Evolutionary conservation across 2,329 filamentous ascomycete species (phyloP), one percentile per base, ranked within the genome.

Genomic region (Dactylellina parvicollis): DNA sequence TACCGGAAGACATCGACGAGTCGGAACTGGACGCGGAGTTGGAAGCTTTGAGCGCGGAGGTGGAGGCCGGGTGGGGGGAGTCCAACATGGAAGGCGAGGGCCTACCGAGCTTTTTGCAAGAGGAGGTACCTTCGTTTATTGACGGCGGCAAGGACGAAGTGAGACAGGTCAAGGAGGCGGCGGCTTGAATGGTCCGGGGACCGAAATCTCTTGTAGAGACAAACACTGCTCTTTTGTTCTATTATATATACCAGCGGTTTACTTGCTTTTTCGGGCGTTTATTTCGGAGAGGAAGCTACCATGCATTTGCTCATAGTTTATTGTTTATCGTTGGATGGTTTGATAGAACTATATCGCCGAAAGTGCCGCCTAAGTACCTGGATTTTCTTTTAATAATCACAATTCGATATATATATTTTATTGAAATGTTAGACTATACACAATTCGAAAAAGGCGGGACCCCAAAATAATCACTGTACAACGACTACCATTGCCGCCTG

Each of bases 1-100:
- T 99, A 34, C 95, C 95, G 0, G 95, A 99, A 78, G 95, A 98
- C 80, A 92, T 99, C 20, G 94, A 98, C 80, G 95, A 99, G 86
- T 88, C 90, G 1, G 95, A 99, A 83, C 82, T 99, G 74, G 95
- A 99, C 83, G 95, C 95, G 2, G 95, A 99, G 84, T 83, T 99
- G 56, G 95, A 99, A 84, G 93, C 95, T 4, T 82, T 99, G 34
- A 94, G 94, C 0, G 90, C 96, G 78, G 95, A 99, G 82, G 90
- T 92, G n/a, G 91, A 97, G 82, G 85, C 96, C 77, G 93, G 96
- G 79, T 86, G 86, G 55, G 85, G 82, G 52, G 79, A 87, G 64
- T 83, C 90, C 76, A 85, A 81, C 38, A 82, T 81, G 54, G 83
- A 83, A 24, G 78, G 78, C 9, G 84, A 84, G 28, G 87, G 86